phyloP scores from a whole-genome alignment of 2,329 filamentous ascomycete species.

The Parastagonospora nodorum region DNA sequence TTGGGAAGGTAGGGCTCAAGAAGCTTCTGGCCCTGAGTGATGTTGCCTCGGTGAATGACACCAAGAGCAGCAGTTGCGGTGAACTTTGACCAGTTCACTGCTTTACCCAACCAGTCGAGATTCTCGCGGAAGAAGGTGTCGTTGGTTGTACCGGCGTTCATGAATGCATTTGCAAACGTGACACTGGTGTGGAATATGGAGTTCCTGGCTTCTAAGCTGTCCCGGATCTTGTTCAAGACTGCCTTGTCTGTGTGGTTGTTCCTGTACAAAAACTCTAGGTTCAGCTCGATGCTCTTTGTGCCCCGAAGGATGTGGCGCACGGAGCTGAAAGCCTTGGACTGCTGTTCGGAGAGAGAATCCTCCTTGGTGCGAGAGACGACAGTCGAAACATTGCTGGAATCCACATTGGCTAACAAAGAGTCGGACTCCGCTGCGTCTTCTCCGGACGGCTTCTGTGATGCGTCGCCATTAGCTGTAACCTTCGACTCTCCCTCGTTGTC shows the following conservation, averaged over 20 bases:
- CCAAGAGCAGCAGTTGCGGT: conserved; percentile 94
- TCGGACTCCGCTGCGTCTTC: conserved; percentile 63
- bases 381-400: conserved; percentile 59
- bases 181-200: conserved; percentile 98
- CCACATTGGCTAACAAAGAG: conserved; percentile 61
- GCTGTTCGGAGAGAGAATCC: conserved; percentile 53
- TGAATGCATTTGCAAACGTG: conserved; percentile 97
- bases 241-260: conserved; percentile 92
- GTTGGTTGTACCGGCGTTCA: conserved; percentile 98
- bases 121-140: conserved; percentile 99
- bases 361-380: conserved; percentile 51
- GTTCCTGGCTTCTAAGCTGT: conserved; percentile 92
- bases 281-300: conserved; percentile 90
- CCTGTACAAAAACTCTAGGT: conserved; percentile 93
- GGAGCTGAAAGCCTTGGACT: conserved; percentile 60
- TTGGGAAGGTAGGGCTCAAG: conserved; percentile 93
- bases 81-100: conserved; percentile 99
- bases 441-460: conserved; percentile 36
- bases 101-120: conserved; percentile 95
- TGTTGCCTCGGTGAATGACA: conserved; percentile 94
- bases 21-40: conserved; percentile 90
- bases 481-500: conserved; percentile 55
- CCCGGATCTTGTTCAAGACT: conserved; percentile 94
- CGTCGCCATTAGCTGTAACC: conserved; percentile 47
- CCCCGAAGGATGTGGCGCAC: conserved; percentile 75